A percentile compares a stretch with the other conserved stretches of the same genome.
Conservation (phyloP, 768 basidiomycete species). For the Serendipita indica region DNA sequence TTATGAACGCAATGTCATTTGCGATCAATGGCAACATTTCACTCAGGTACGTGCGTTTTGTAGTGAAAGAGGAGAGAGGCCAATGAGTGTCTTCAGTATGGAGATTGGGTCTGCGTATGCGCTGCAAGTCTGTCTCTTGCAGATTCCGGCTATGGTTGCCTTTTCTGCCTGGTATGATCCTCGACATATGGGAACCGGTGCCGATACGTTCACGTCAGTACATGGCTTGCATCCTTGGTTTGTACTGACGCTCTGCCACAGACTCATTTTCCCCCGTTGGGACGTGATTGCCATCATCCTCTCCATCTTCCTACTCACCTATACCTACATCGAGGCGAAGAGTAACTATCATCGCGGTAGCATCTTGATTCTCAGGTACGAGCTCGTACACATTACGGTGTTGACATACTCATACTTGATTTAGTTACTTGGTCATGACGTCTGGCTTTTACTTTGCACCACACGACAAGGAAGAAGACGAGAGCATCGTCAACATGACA, state of each 20-base stretch:
- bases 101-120: conserved; percentile 99
- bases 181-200: conserved; percentile 67
- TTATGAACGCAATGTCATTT: conserved; percentile 99
- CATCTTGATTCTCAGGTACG: conserved; percentile 81
- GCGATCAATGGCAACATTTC: conserved; percentile 95
- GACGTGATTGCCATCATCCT: conserved; percentile 90
- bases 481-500: conserved; percentile 9
- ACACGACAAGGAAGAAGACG: conserved; percentile 19
- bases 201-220: conserved; percentile 86
- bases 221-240: not conserved
- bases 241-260: conserved; percentile 22
- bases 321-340: conserved; percentile 98
- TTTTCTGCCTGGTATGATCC: conserved; percentile 94
- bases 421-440: conserved; percentile 77
- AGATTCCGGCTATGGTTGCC: conserved; percentile 97
- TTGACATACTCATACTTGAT: not conserved
- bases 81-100: conserved; percentile 46
- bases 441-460: conserved; percentile 92
- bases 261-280: conserved; percentile 96
- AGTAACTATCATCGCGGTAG: conserved; percentile 96
- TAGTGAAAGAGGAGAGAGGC: not conserved
- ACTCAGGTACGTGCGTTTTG: conserved; percentile 45
- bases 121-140: conserved; percentile 90
- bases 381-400: not conserved
- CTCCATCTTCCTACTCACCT: conserved; percentile 94